phyloP scores from a whole-genome alignment of 2,329 filamentous ascomycete genomes.

The Nothophoma quercina region DNA sequence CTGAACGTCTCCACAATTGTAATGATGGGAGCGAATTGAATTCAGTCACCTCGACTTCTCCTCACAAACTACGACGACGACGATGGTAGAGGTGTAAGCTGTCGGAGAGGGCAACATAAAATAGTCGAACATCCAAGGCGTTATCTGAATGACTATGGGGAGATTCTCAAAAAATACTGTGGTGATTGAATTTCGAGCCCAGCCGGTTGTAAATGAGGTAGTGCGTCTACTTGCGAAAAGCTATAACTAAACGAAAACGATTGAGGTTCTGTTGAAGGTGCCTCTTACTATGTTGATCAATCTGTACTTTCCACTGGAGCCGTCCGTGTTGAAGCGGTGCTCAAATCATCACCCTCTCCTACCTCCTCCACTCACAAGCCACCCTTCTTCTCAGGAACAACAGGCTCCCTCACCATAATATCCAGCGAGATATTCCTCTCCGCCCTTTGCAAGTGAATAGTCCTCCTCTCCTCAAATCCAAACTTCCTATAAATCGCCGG shows the following conservation, averaged over 20 bases:
- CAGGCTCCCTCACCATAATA: constrained; percentile 82
- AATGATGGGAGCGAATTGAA: no score
- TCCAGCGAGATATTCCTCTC: constrained; percentile 69
- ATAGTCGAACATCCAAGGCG: no score
- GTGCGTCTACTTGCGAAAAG: neutral
- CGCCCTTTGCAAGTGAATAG: constrained; percentile 69
- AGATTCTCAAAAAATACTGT: neutral
- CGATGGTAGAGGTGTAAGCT: no score
- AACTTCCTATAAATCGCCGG: constrained; percentile 76
- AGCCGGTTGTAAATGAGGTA: no score
- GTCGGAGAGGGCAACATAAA: no score
- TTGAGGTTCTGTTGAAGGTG: constrained; percentile 34
- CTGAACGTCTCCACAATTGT: constrained; percentile 8
- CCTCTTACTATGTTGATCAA: neutral
- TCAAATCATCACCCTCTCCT: constrained; percentile 2
- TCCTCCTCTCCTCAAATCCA: constrained; percentile 72
- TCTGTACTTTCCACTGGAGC: constrained; percentile 4
- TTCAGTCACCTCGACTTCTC: no score
- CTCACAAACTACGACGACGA: no score
- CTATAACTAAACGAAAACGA: neutral
- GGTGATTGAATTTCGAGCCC: no score
- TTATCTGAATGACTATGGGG: no score
- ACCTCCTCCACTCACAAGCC: constrained; percentile 12
- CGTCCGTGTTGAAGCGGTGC: constrained; percentile 36
- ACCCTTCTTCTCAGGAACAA: constrained; percentile 28